phyloP scores from a whole-genome alignment of 441 rosid genomes.

The Metrosideros polymorpha region DNA sequence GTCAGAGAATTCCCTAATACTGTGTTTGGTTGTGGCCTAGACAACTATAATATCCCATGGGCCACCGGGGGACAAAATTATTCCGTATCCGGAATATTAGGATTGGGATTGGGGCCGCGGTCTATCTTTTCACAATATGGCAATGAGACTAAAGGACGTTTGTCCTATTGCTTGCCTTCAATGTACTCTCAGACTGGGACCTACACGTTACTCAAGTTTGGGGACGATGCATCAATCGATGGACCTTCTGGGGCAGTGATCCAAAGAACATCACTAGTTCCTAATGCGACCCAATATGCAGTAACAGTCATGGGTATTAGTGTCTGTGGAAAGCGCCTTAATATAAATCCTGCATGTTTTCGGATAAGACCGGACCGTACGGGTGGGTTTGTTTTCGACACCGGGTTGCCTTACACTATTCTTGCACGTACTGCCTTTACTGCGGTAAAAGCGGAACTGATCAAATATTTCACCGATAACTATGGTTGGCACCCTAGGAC shows the following conservation, averaged over 20 bases:
- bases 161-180: neutral
- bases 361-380: neutral
- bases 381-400: neutral
- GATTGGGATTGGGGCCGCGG: neutral
- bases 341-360: neutral
- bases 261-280: neutral
- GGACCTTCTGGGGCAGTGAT: neutral
- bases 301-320: neutral
- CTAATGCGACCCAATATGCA: neutral
- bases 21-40: neutral
- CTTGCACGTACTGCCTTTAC: neutral
- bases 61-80: neutral
- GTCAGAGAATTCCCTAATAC: neutral
- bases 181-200: neutral
- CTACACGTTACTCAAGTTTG: neutral
- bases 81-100: neutral
- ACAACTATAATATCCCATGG: neutral
- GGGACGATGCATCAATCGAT: neutral
- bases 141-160: neutral
- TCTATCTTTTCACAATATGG: neutral
- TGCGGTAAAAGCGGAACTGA: neutral
- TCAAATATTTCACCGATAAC: rapidly evolving
- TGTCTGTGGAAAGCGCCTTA: neutral
- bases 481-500: neutral
- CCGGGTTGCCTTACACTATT: neutral